A percentile compares a stretch with the other conserved stretches of the same genome.
Conservation (phyloP, 768 basidiomycete species). For the Rhodotorula babjevae region DNA sequence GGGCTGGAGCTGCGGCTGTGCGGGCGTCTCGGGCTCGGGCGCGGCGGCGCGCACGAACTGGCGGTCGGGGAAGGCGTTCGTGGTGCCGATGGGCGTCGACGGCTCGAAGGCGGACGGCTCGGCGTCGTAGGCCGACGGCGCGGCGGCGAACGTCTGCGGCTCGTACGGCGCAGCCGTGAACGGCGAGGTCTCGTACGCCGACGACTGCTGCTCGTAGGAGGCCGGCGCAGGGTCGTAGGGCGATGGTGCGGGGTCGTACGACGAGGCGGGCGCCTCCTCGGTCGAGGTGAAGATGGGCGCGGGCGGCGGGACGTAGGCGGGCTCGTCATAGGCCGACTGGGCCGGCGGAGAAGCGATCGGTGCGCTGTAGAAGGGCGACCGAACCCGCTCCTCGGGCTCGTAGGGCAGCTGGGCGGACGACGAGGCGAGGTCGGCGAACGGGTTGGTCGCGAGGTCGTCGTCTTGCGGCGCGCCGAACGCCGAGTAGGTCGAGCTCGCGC, state of each 20-base stretch:
- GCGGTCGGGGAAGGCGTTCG: neutral
- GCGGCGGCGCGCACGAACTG: neutral
- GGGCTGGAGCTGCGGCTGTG: neutral
- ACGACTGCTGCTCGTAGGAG: neutral
- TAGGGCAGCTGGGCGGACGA: slow-evolving; percentile 1
- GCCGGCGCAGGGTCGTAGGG: neutral
- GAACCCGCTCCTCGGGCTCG: slow-evolving; percentile 16
- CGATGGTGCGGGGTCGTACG: neutral
- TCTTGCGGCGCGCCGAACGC: neutral
- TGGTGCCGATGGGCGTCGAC: neutral
- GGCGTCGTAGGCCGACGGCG: neutral
- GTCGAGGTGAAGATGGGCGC: no score
- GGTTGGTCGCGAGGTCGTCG: slow-evolving; percentile 25
- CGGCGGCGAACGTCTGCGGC: no score
- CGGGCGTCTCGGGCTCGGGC: neutral
- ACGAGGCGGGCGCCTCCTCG: neutral
- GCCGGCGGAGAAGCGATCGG: neutral
- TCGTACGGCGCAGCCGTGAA: no score
- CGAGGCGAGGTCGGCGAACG: slow-evolving; percentile 31
- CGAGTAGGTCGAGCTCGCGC: slow-evolving; percentile 2
- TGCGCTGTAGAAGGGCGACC: neutral
- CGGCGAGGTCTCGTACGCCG: neutral
- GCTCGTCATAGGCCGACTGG: neutral
- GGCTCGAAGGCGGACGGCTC: slow-evolving; percentile 1
- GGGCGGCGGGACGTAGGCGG: neutral